Evolutionary conservation across 345 rosid genomes (phyloP).

Genomic region (Aegle marmelos): DNA sequence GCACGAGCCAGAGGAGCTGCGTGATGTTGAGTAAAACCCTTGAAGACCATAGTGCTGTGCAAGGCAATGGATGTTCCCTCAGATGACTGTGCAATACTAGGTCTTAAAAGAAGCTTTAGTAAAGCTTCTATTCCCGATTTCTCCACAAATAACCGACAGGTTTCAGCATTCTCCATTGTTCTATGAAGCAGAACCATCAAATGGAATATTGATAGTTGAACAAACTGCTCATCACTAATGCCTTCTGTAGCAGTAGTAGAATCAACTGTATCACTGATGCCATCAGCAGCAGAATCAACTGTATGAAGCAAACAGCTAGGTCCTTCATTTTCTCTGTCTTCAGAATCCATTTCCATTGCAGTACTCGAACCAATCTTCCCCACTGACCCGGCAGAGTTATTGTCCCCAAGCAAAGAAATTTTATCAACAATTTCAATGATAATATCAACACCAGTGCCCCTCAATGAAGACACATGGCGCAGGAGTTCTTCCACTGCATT

Average conservation of each 20-base stretch:
- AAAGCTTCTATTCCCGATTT: constrained; percentile 92
- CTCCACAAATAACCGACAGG: constrained; percentile 89
- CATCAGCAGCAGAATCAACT: constrained; percentile 43
- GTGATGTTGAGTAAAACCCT: constrained; percentile 94
- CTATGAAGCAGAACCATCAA: constrained; percentile 92
- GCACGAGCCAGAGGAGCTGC: constrained; percentile 85
- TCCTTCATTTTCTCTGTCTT: constrained; percentile 49
- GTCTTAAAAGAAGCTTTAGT: constrained; percentile 76
- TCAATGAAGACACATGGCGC: constrained; percentile 85
- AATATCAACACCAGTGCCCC: constrained; percentile 84
- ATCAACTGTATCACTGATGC: constrained; percentile 65
- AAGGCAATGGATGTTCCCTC: constrained; percentile 95
- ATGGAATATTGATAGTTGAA: constrained; percentile 86
- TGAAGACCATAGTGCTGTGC: constrained; percentile 96
- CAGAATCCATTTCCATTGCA: constrained; percentile 92
- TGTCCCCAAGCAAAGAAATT: constrained; percentile 65
- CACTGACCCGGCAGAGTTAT: constrained; percentile 39
- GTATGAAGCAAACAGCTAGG: constrained; percentile 43
- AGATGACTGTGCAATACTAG: constrained; percentile 86
- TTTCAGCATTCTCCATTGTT: constrained; percentile 92
- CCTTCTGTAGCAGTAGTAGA: constrained; percentile 43
- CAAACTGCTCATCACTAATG: constrained; percentile 73
- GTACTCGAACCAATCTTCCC: constrained; percentile 49
- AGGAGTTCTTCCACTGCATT: constrained; percentile 96
- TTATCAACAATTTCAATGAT: constrained; percentile 81